Evolutionary conservation across 2,329 filamentous ascomycete genomes (phyloP).

Genomic region (Talaromyces amestolkiae): DNA sequence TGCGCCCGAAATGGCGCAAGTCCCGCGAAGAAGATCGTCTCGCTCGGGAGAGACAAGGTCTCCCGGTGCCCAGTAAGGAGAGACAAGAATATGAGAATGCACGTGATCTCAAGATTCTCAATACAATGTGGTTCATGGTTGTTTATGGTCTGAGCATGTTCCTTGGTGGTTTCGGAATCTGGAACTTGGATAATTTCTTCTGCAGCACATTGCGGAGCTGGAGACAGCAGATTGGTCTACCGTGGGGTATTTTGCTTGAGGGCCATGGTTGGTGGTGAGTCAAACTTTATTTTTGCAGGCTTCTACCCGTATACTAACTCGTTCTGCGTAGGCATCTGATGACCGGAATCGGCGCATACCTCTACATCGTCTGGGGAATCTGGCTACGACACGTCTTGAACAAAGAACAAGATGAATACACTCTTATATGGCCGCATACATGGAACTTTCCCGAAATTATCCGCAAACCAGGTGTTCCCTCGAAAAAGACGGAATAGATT

Average conservation of each 20-base stretch:
- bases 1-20: constrained; percentile 59
- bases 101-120: constrained; percentile 58
- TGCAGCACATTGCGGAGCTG: constrained; percentile 64
- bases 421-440: constrained; percentile 65
- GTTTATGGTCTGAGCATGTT: constrained; percentile 67
- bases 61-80: constrained; percentile 43
- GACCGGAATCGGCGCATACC: constrained; percentile 79
- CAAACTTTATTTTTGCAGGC: background rate
- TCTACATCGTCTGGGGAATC: constrained; percentile 79
- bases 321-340: constrained; percentile 64
- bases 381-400: constrained; percentile 78
- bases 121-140: constrained; percentile 75
- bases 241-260: constrained; percentile 75
- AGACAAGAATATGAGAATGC: constrained; percentile 51
- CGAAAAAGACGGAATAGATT: constrained; percentile 14
- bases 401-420: constrained; percentile 67
- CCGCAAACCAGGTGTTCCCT: constrained; percentile 23
- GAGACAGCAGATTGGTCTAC: constrained; percentile 68
- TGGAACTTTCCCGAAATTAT: constrained; percentile 58
- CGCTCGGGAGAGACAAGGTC: constrained; percentile 34
- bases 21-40: constrained; percentile 47
- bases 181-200: constrained; percentile 76
- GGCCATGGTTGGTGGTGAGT: constrained; percentile 70
- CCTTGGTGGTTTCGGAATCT: constrained; percentile 70
- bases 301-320: background rate